Evolutionary conservation across 2,329 filamentous ascomycete genomes (phyloP).

Genomic region (Ophiostoma montium): DNA sequence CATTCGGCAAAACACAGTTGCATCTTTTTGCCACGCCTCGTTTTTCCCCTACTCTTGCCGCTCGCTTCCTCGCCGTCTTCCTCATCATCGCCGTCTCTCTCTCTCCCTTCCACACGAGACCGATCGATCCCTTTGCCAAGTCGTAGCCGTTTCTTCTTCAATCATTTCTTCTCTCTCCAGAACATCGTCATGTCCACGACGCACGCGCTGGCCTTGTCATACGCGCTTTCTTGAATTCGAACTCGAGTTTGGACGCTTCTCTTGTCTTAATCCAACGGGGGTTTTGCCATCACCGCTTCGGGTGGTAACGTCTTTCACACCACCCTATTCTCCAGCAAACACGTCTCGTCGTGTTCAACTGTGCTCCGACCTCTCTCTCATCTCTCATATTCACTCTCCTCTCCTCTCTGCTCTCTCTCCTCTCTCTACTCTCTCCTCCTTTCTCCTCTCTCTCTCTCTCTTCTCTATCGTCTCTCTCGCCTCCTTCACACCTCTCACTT

Average conservation of each 20-base stretch:
- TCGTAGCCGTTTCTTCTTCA: too few species aligned
- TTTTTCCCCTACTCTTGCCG: too few species aligned
- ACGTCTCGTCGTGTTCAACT: not conserved
- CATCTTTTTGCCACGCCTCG: too few species aligned
- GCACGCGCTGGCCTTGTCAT: constrained; percentile 3
- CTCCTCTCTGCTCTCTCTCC: too few species aligned
- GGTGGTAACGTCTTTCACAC: too few species aligned
- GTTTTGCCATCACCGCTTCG: too few species aligned
- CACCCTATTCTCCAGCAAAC: not conserved
- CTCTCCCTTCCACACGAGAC: not conserved
- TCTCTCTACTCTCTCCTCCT: too few species aligned
- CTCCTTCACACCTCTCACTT: not conserved
- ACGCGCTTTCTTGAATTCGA: not conserved
- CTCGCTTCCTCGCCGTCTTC: not conserved
- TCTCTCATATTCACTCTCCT: too few species aligned
- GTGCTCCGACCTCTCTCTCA: not conserved
- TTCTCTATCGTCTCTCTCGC: too few species aligned
- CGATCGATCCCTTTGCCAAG: not conserved
- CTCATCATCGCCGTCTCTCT: not conserved
- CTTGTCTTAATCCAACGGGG: not conserved
- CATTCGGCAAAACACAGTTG: too few species aligned
- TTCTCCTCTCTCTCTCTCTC: too few species aligned
- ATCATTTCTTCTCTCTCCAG: not conserved
- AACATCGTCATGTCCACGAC: constrained; percentile 3
- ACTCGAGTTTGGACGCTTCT: not conserved